Evolutionary conservation across 1,139 yeast species (phyloP).

Genomic region (Yamadazyma sp.): DNA sequence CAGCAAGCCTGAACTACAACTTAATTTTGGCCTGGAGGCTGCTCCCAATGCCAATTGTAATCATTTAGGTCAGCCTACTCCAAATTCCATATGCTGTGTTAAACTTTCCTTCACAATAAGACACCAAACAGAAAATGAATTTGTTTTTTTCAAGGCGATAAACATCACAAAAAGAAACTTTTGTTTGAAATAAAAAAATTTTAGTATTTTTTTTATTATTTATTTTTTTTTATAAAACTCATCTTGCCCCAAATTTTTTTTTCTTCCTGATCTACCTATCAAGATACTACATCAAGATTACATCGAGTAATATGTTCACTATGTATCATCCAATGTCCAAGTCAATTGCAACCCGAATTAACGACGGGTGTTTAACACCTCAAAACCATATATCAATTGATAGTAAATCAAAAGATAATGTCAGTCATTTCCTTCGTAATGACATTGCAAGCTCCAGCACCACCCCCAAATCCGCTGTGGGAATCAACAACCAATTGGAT

Average conservation of each 20-base stretch:
- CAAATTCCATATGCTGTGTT: neutral
- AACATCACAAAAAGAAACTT: slow-evolving; percentile 11
- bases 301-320: slow-evolving; percentile 22
- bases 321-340: slow-evolving; percentile 34
- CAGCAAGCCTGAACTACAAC: too few relatives aligned
- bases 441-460: neutral
- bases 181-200: slow-evolving; percentile 2
- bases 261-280: neutral
- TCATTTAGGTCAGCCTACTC: too few relatives aligned
- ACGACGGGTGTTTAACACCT: slow-evolving; percentile 43
- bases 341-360: slow-evolving; percentile 25
- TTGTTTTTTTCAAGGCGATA: slow-evolving; percentile 10
- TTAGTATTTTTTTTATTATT: slow-evolving; percentile 13
- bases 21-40: too few relatives aligned
- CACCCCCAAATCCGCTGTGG: slow-evolving; percentile 1
- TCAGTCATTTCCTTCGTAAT: neutral
- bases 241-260: slow-evolving; percentile 8
- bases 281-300: neutral
- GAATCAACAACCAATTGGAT: slow-evolving; percentile 5
- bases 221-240: slow-evolving; percentile 13
- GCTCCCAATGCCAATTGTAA: too few relatives aligned
- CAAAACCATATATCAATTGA: slow-evolving; percentile 18
- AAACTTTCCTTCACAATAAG: neutral
- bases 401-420: neutral
- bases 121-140: neutral